Base-by-base conservation (phyloP, 768 basidiomycete genomes). In the Kwoniella europaea region DNA sequence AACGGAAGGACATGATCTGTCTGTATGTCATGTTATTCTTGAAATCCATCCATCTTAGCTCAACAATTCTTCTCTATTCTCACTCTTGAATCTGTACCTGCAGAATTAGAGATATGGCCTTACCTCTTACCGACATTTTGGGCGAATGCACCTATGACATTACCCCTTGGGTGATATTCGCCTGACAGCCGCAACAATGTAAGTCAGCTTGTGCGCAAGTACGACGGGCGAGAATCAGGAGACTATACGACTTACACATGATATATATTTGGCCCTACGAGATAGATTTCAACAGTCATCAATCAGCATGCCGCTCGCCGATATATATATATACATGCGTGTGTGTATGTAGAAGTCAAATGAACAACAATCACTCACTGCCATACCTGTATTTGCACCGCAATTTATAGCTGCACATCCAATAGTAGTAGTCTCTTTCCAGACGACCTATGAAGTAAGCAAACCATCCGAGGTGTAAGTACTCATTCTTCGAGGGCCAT, bases 401-500 rank as follows among this genome's bases (percentile, higher is more conserved):
- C 69, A 71, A 7, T 54, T 41, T 24, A 62, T 59, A 27, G 63
- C 27, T 1, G 77, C 79, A 57, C 81, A 82, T 10, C 81, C 79
- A 35, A 80, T 22, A 41, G 74, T 22, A 6, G 64, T 76, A 20
- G 77, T 82, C 3, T 35, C 60, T 62, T 76, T 68, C 81, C 81
- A 79, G 15, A 80, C 75, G 22, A 74, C 71, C 61, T 35, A 35
- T 9, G 1, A 4, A 35, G 35, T 35, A 9, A 35, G 7, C 0
- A 3, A 35, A 6, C 3, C 10, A 2, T 50, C 16, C 46, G 46
- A 15, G 15, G 10, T 42, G 7, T 35, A 9, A 35, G 35, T 35
- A 35, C 7, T 35, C 3, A 4, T 4, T 6, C 6, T 4, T 35
- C 3, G 5, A 35, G 35, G 35, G 4, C 35, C 6, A 4, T 35